phyloP scores from a whole-genome alignment of 2,329 filamentous ascomycete genomes.

The Camillea tinctor region DNA sequence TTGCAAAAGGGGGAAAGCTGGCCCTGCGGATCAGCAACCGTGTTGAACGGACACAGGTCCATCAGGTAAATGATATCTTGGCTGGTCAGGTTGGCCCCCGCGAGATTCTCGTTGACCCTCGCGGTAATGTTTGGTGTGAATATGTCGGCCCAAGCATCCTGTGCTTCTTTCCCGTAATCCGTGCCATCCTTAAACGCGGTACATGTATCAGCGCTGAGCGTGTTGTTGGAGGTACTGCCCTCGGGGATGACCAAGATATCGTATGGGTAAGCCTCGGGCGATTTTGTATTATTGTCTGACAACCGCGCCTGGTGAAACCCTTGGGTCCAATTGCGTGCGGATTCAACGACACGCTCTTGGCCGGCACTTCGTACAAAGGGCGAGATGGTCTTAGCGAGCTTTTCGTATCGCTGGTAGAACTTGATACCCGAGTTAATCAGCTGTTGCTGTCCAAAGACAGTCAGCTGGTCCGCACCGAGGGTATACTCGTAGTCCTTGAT shows the following conservation, averaged over 20 bases:
- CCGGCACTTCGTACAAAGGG: constrained; percentile 74
- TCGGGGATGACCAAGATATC: constrained; percentile 70
- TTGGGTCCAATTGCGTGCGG: constrained; percentile 71
- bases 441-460: constrained; percentile 64
- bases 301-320: constrained; percentile 65
- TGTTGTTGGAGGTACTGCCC: constrained; percentile 69
- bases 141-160: constrained; percentile 56
- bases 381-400: constrained; percentile 54
- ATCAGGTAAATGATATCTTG: constrained; percentile 70
- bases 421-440: constrained; percentile 73
- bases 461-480: constrained; percentile 68
- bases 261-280: constrained; percentile 46
- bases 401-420: constrained; percentile 72
- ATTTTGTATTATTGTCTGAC: constrained; percentile 39
- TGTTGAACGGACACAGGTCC: constrained; percentile 86
- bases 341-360: constrained; percentile 69
- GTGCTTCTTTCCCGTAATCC: constrained; percentile 48
- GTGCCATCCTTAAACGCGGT: constrained; percentile 64
- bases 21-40: constrained; percentile 60
- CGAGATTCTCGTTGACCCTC: constrained; percentile 67
- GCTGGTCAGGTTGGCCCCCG: constrained; percentile 62
- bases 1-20: constrained; percentile 70
- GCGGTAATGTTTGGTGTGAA: constrained; percentile 68
- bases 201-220: constrained; percentile 73
- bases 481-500: constrained; percentile 69